These are phyloP conservation scores for Dactylellina parvicollis DNA, from an alignment of 2,329 filamentous ascomycete genomes.

Conservation along the genomic window DNA sequence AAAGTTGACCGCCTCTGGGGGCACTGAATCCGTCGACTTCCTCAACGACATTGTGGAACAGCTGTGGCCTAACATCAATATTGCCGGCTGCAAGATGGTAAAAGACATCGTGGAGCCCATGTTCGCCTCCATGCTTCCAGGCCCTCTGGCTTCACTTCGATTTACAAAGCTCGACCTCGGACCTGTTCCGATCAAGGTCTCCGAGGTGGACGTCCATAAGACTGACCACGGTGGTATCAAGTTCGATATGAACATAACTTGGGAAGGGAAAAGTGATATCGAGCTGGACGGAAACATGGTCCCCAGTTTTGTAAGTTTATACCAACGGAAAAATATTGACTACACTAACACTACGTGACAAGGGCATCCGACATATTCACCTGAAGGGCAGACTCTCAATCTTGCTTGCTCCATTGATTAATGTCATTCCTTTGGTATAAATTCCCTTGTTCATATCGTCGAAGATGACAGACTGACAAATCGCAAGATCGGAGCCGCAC, in stretches of 20 bases:
- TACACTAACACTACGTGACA: slow-evolving; percentile 7
- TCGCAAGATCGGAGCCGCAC: slow-evolving; percentile 64
- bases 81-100: slow-evolving; percentile 63
- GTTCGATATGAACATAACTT: slow-evolving; percentile 65
- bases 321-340: background rate
- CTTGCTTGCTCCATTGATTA: slow-evolving; percentile 64
- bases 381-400: slow-evolving; percentile 64
- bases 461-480: slow-evolving; percentile 15
- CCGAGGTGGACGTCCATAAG: slow-evolving; percentile 64
- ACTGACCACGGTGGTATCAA: slow-evolving; percentile 64
- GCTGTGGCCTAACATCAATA: slow-evolving; percentile 66
- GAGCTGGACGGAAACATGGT: slow-evolving; percentile 64
- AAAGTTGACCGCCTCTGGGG: slow-evolving; percentile 62
- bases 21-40: slow-evolving; percentile 63
- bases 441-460: slow-evolving; percentile 25
- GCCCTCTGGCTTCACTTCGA: slow-evolving; percentile 62
- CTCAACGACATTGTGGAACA: slow-evolving; percentile 65
- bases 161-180: slow-evolving; percentile 66
- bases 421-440: slow-evolving; percentile 64
- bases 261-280: slow-evolving; percentile 65
- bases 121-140: slow-evolving; percentile 64
- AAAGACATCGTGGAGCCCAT: slow-evolving; percentile 66
- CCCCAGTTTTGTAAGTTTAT: slow-evolving; percentile 62
- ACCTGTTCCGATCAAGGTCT: slow-evolving; percentile 62
- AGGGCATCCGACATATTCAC: slow-evolving; percentile 65